Percentiles rank a stretch among this genome's conserved stretches.
Evolutionary conservation across 2,329 filamentous ascomycete genomes (phyloP).

Genomic region (Graphilbum fragrans): DNA sequence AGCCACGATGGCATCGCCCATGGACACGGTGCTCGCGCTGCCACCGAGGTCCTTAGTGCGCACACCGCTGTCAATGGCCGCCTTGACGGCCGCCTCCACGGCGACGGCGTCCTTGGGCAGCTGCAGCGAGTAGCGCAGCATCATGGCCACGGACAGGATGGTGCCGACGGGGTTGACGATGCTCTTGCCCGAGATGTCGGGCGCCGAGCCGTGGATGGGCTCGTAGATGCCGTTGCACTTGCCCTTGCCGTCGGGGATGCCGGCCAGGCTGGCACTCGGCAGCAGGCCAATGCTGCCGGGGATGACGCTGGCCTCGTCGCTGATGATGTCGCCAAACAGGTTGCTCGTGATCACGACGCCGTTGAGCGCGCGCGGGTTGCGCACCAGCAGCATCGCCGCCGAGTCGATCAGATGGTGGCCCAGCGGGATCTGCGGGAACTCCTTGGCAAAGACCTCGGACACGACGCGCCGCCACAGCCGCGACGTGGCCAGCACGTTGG

Average conservation of each 20-base stretch:
- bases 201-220: slow-evolving; percentile 90
- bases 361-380: slow-evolving; percentile 79
- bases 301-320: slow-evolving; percentile 89
- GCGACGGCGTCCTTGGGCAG: slow-evolving; percentile 64
- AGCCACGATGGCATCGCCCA: slow-evolving; percentile 64
- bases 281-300: slow-evolving; percentile 80
- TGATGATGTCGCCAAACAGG: slow-evolving; percentile 91
- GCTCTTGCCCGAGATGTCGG: slow-evolving; percentile 84
- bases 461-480: slow-evolving; percentile 83
- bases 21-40: slow-evolving; percentile 56
- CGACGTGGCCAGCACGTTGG: slow-evolving; percentile 86
- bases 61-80: slow-evolving; percentile 66
- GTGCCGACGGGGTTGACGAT: slow-evolving; percentile 89
- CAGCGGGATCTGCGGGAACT: slow-evolving; percentile 78
- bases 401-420: slow-evolving; percentile 89
- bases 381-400: slow-evolving; percentile 96
- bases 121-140: slow-evolving; percentile 85
- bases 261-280: slow-evolving; percentile 76
- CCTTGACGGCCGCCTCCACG: slow-evolving; percentile 71
- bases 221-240: slow-evolving; percentile 93
- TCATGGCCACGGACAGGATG: slow-evolving; percentile 87
- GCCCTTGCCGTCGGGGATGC: slow-evolving; percentile 73
- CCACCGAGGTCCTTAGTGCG: slow-evolving; percentile 82
- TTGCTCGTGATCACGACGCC: slow-evolving; percentile 90
- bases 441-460: slow-evolving; percentile 69